These are phyloP conservation scores for Sphenostylis stenocarpa DNA, from an alignment of 306 rosid genomes.

Conservation along the genomic window DNA sequence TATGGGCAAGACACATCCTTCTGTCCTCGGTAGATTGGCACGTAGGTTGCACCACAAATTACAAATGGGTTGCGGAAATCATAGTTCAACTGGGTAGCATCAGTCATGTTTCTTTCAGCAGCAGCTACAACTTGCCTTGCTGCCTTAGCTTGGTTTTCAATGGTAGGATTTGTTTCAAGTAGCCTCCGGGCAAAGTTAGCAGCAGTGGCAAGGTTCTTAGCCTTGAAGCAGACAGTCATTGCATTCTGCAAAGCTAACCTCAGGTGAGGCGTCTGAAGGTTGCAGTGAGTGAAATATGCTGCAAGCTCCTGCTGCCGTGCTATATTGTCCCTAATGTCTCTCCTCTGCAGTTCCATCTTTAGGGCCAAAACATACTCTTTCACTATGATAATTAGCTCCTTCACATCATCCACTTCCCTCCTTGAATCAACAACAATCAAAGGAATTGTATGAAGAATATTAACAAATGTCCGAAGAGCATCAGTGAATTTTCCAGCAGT, in stretches of 20 bases:
- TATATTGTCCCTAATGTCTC: slow-evolving; percentile 64
- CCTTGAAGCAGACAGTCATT: slow-evolving; percentile 61
- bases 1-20: slow-evolving; percentile 85
- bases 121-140: slow-evolving; percentile 89
- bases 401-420: slow-evolving; percentile 95
- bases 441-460: slow-evolving; percentile 85
- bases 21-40: slow-evolving; percentile 91
- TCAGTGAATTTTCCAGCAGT: slow-evolving; percentile 78
- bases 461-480: slow-evolving; percentile 63
- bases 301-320: slow-evolving; percentile 90
- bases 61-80: slow-evolving; percentile 96
- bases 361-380: slow-evolving; percentile 83
- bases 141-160: slow-evolving; percentile 71
- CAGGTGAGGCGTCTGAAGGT: slow-evolving; percentile 87
- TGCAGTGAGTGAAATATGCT: slow-evolving; percentile 95
- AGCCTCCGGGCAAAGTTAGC: slow-evolving; percentile 84
- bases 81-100: slow-evolving; percentile 71
- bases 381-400: slow-evolving; percentile 74
- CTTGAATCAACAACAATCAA: slow-evolving; percentile 85
- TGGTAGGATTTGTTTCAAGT: slow-evolving; percentile 81
- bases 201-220: slow-evolving; percentile 86
- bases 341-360: slow-evolving; percentile 79
- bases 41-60: slow-evolving; percentile 86
- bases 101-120: slow-evolving; percentile 91
- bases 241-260: slow-evolving; percentile 82